Evolutionary conservation across 768 basidiomycete genomes (phyloP).

Genomic region (Boletus tomentosulus): DNA sequence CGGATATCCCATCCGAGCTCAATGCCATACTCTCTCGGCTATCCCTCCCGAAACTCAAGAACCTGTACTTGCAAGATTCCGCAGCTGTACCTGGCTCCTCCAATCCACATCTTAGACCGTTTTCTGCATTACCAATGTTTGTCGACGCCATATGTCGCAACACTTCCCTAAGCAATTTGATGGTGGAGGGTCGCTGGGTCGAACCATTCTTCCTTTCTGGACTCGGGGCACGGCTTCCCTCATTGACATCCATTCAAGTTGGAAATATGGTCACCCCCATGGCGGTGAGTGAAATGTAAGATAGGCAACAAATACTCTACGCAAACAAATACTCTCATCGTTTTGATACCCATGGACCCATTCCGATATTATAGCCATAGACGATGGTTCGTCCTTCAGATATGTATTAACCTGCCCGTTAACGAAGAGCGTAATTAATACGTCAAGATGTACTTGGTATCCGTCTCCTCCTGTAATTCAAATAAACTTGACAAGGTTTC

Average conservation of each 20-base stretch:
- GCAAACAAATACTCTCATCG: slow-evolving; percentile 2
- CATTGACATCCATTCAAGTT: slow-evolving; percentile 12
- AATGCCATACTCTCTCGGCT: slow-evolving; percentile 48
- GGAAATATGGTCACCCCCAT: slow-evolving; percentile 2
- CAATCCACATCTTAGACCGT: slow-evolving; percentile 23
- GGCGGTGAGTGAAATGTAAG: slow-evolving; percentile 9
- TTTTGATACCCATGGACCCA: slow-evolving; percentile 1
- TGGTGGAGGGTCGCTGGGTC: slow-evolving; percentile 28
- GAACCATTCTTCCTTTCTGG: slow-evolving; percentile 11
- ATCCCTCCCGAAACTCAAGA: slow-evolving; percentile 43
- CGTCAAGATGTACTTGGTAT: background rate
- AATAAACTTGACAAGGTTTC: background rate
- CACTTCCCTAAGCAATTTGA: slow-evolving; percentile 10
- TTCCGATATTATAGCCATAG: slow-evolving; percentile 3
- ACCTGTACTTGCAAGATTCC: slow-evolving; percentile 43
- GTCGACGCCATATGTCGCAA: slow-evolving; percentile 4
- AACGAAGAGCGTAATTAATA: slow-evolving; percentile 2
- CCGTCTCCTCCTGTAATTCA: background rate
- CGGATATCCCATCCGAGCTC: slow-evolving; percentile 63
- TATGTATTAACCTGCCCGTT: slow-evolving; percentile 3
- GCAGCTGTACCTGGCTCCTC: background rate
- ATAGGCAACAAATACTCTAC: slow-evolving; percentile 1
- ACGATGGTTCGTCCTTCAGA: slow-evolving; percentile 3
- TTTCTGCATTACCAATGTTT: slow-evolving; percentile 36
- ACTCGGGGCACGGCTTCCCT: slow-evolving; percentile 13